Conservation (phyloP, 2,329 filamentous ascomycete genomes). For the Aspergillus calidoustus region DNA sequence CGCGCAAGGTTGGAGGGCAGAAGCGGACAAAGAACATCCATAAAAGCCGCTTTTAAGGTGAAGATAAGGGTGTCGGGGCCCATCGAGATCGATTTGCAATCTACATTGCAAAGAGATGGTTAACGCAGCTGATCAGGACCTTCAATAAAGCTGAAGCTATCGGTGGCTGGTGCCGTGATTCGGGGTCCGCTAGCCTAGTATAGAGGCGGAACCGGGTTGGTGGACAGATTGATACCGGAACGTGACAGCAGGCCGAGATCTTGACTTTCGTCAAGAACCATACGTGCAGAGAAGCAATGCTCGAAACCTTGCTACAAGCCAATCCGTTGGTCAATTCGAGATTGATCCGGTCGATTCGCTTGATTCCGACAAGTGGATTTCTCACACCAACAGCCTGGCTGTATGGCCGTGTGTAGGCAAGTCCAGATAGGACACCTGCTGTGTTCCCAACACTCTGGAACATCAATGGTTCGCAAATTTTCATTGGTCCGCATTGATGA, state of each 20-base stretch:
- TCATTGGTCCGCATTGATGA: conserved; percentile 24
- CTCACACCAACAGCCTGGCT: conserved; percentile 24
- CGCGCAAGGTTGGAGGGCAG: conserved; percentile 62
- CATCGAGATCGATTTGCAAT: conserved; percentile 57
- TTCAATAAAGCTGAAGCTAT: conserved; percentile 49
- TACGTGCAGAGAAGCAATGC: conserved; percentile 50
- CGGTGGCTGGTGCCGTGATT: conserved; percentile 59
- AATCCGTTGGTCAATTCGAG: conserved; percentile 28
- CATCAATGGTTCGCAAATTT: conserved; percentile 21
- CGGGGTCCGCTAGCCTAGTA: conserved; percentile 48
- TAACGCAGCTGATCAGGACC: conserved; percentile 69
- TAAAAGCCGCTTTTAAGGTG: conserved; percentile 76
- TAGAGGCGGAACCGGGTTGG: conserved; percentile 8
- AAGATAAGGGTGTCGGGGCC: conserved; percentile 53
- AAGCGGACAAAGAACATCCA: conserved; percentile 90
- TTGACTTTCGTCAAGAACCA: conserved; percentile 38
- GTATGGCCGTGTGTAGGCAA: conserved; percentile 53
- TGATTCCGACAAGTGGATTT: conserved; percentile 64
- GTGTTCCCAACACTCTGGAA: conserved; percentile 38
- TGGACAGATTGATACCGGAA: conserved; percentile 37
- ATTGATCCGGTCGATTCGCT: conserved; percentile 26
- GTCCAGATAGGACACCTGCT: conserved; percentile 31
- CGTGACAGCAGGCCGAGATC: conserved; percentile 43
- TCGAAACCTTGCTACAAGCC: conserved; percentile 60
- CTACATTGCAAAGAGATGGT: conserved; percentile 63